Evolutionary conservation across 2,329 filamentous ascomycete genomes (phyloP).

Genomic region (Furcasterigmium furcatum): DNA sequence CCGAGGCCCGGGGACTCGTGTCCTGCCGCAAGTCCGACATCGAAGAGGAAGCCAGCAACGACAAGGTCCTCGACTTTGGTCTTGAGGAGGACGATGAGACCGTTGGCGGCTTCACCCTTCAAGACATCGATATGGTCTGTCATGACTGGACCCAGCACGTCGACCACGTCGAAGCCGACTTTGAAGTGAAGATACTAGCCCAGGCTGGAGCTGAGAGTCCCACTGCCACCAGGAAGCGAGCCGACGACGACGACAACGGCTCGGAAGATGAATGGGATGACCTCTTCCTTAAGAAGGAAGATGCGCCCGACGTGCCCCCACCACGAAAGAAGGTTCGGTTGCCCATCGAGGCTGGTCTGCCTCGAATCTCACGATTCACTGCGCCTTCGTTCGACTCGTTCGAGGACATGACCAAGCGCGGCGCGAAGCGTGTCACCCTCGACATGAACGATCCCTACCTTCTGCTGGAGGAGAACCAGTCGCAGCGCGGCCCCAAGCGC

Average conservation of each 20-base stretch:
- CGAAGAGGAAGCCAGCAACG: constrained; percentile 37
- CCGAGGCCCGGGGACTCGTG: constrained; percentile 45
- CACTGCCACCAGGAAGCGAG: constrained; percentile 13
- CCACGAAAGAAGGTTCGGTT: constrained; percentile 66
- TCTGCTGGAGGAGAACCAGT: constrained; percentile 74
- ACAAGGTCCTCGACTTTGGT: constrained; percentile 36
- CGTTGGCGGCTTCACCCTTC: constrained; percentile 71
- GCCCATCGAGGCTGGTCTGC: constrained; percentile 55
- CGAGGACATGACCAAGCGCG: constrained; percentile 65
- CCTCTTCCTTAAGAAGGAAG: constrained; percentile 49
- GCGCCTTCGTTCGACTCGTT: constrained; percentile 80
- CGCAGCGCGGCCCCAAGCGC: constrained; percentile 60
- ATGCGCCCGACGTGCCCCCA: constrained; percentile 40
- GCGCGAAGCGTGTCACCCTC: constrained; percentile 75
- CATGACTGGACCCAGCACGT: constrained; percentile 77
- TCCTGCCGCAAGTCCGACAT: constrained; percentile 38
- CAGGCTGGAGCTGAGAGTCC: constrained; percentile 15
- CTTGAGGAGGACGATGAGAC: constrained; percentile 58
- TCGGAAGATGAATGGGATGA: constrained; percentile 60
- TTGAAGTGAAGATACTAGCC: constrained; percentile 27
- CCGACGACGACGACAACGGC: constrained; percentile 14
- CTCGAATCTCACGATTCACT: constrained; percentile 54
- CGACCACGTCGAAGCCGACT: constrained; percentile 38
- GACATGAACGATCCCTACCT: constrained; percentile 88
- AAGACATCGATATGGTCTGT: constrained; percentile 81